Percentiles rank a stretch among this genome's conserved stretches.
These are phyloP conservation scores for Colletotrichum truncatum DNA, from an alignment of 2,329 filamentous ascomycete genomes.

Conservation along the genomic window DNA sequence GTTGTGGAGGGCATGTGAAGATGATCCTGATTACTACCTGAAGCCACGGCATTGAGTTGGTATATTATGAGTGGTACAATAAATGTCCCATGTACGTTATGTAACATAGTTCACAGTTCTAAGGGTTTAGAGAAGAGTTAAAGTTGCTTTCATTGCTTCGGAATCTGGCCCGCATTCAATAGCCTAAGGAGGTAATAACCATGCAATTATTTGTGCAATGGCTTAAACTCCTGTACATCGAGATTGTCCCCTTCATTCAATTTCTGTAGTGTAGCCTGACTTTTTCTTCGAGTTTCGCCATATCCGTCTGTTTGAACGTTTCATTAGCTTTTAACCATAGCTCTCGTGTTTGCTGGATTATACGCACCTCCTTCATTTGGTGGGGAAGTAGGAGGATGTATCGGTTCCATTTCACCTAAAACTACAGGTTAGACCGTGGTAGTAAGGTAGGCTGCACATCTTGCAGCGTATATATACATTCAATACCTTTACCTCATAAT, in stretches of 20 bases:
- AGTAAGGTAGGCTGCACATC: not conserved
- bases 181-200: no score
- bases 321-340: not conserved
- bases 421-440: not conserved
- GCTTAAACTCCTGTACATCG: not conserved
- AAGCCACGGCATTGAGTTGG: no score
- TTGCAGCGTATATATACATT: not conserved
- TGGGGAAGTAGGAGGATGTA: not conserved
- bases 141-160: no score
- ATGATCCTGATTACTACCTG: not conserved
- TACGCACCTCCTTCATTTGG: not conserved
- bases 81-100: no score
- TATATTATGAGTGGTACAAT: no score
- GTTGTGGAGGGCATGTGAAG: not conserved
- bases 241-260: not conserved
- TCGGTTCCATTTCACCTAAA: not conserved
- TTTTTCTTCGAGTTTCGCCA: not conserved
- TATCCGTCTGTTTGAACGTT: not conserved
- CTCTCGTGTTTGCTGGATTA: no score
- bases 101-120: no score
- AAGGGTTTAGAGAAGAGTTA: no score
- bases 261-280: not conserved
- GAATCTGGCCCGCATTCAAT: no score
- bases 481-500: not conserved
- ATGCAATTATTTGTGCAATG: not conserved